These are phyloP conservation scores for Coniella lustricola DNA, from an alignment of 2,329 filamentous ascomycete species.

Conservation along the genomic window DNA sequence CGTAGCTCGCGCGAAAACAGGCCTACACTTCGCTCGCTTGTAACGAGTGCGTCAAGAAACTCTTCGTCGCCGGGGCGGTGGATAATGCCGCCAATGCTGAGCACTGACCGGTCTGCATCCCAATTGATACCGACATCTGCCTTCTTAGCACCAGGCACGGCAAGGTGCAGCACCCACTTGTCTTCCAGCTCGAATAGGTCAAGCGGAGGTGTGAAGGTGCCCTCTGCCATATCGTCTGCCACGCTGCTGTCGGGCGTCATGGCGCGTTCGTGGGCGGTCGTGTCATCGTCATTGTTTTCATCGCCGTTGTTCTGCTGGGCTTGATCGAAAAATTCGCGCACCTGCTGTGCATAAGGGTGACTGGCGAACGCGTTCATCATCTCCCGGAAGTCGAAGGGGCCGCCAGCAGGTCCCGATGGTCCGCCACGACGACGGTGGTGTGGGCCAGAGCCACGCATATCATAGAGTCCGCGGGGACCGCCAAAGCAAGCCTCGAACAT, in stretches of 20 bases:
- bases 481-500: slow-evolving; percentile 7
- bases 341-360: slow-evolving; percentile 36
- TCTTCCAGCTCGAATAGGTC: slow-evolving; percentile 63
- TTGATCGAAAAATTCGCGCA: slow-evolving; percentile 33
- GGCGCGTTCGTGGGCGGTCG: neutral
- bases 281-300: slow-evolving; percentile 15
- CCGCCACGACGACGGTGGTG: slow-evolving; percentile 19
- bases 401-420: slow-evolving; percentile 11
- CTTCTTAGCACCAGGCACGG: slow-evolving; percentile 72
- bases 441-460: slow-evolving; percentile 5
- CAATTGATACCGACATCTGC: slow-evolving; percentile 72
- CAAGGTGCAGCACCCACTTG: slow-evolving; percentile 61
- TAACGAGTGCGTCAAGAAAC: slow-evolving; percentile 55
- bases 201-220: slow-evolving; percentile 55
- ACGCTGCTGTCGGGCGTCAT: slow-evolving; percentile 10
- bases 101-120: slow-evolving; percentile 58
- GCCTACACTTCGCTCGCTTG: slow-evolving; percentile 64
- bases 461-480: slow-evolving; percentile 1
- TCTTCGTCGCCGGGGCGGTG: slow-evolving; percentile 66
- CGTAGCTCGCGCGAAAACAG: slow-evolving; percentile 65
- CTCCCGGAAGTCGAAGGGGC: slow-evolving; percentile 30
- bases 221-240: slow-evolving; percentile 20
- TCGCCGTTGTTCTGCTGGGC: slow-evolving; percentile 15
- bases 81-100: slow-evolving; percentile 66
- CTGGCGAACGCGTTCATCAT: slow-evolving; percentile 33